Evolutionary conservation across 2,329 filamentous ascomycete species (phyloP), one percentile per base, ranked within the genome.

Genomic region (Neopestalotiopsis clavispora): DNA sequence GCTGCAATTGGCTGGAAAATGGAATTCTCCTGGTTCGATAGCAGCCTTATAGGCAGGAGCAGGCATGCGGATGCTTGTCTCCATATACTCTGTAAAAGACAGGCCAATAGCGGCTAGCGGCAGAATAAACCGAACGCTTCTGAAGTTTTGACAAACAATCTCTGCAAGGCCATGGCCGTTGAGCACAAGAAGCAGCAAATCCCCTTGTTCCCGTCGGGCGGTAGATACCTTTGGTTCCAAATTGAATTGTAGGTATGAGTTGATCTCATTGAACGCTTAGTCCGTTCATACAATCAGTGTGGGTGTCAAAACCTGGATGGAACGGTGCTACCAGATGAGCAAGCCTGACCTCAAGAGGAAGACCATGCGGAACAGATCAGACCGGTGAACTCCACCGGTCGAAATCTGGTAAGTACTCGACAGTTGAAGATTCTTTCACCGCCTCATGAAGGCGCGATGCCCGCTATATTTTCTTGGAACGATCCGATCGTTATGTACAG

Each of bases 1-100:
- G 65, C 72, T 74, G 68, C 71, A 70, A 78, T 77, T 78, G 76
- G 75, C 60, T 67, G 67, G 9, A 32, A 40, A 68, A 57, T 69
- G 61, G 65, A 57, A 68, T 58, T 40, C 38, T 49, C 52, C 45
- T 63, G 60, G 52, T 65, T 66, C 34, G 58, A 17, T 58, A 67
- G 42, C 68, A 69, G 68, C 68, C 69, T 69, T 69, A 56, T 69
- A 56, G 61, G 65, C 20, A 28, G 58, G 23, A 60, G 9, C 23
- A 14, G 14, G 34, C 40, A 23, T 52, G 12, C 65, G 69, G 30
- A 32, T 67, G 28, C 28, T 49, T 49, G 40, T 65, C 49, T 68
- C 72, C 68, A 72, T 69, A 69, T 68, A 57, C 65, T 28, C 23
- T 28, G 71, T 71, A 28, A 28, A 28, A 28, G 69, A 23, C 65